Base-by-base conservation (phyloP, 164 flowering plant species). In the Umbilicus rupestris region DNA sequence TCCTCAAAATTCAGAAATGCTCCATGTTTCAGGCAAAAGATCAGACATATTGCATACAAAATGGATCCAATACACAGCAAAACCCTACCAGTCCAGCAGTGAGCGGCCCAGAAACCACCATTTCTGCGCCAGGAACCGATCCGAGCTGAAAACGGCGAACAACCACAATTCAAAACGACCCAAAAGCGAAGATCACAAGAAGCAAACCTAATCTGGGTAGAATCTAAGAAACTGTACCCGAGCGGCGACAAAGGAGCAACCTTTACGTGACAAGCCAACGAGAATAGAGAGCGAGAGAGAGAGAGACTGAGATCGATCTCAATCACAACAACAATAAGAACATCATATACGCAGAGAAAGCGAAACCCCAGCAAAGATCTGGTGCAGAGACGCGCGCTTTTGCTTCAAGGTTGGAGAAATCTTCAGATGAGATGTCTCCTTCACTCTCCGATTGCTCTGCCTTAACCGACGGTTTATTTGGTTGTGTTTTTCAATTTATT, bases 61-160 rank as follows among this genome's bases (percentile, higher is more conserved):
- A 26, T 17, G 22, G 30, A 57, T 47, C 37, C 2, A 22, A 58
- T 20, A 5, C 0, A 0, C 37, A 35, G 7, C 37, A 49, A 3
- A 68, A 52, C 17, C 19, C 4, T 62, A 85, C 89, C 89, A 69
- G 86, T 45, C 89, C 89, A 35, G 89, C 79, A 62, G 84, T 78
- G 22, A 85, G 50, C 42, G 81, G 75, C 66, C 76, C 87, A 50
- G 82, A 33, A 67, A 69, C 81, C 81, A 64, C 81, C 82, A 79
- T 79, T 70, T 65, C 66, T 35, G 58, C 4, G 39, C 69, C 67
- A 52, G 19, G 26, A 45, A 64, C 52, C 66, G 50, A 35, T 31
- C 57, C n/a, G 3, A 24, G 58, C 46, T 67, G 45, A 67, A 73
- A 49, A 69, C 63, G 52, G 22, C 58, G 5, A 52, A 52, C 58